Conservation (phyloP, 2,329 filamentous ascomycete species). For the Aspergillus sp. region DNA sequence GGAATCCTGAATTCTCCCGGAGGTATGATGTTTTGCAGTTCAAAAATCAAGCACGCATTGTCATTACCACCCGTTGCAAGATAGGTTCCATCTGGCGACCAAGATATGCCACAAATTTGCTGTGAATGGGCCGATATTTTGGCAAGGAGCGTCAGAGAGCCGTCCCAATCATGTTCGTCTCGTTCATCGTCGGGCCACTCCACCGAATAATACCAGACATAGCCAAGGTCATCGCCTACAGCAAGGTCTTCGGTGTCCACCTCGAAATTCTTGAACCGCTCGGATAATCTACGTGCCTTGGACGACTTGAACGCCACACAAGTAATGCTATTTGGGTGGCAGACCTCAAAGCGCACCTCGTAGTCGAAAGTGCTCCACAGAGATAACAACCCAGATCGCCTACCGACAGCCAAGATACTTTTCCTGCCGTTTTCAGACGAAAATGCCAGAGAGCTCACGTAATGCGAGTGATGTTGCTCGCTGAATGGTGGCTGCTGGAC, state of each 20-base stretch:
- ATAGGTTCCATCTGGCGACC: constrained; percentile 71
- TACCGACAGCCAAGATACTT: constrained; percentile 80
- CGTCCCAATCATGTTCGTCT: constrained; percentile 73
- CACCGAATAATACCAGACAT: constrained; percentile 82
- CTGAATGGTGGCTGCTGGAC: constrained; percentile 60
- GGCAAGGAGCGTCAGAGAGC: constrained; percentile 73
- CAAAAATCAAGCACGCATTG: constrained; percentile 81
- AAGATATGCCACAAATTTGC: constrained; percentile 90
- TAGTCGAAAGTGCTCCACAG: constrained; percentile 71
- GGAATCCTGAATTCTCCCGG: constrained; percentile 11
- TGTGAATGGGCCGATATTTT: constrained; percentile 77
- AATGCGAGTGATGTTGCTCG: constrained; percentile 50
- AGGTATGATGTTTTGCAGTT: constrained; percentile 57
- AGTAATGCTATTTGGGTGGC: constrained; percentile 70
- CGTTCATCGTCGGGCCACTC: constrained; percentile 69
- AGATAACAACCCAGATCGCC: constrained; percentile 72
- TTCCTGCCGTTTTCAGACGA: constrained; percentile 74
- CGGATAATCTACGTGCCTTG: constrained; percentile 50
- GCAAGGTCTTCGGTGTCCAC: constrained; percentile 79
- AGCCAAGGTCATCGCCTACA: constrained; percentile 79
- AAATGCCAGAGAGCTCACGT: constrained; percentile 84
- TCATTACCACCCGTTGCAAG: constrained; percentile 93
- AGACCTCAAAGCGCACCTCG: constrained; percentile 70
- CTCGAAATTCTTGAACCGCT: constrained; percentile 46
- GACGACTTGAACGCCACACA: constrained; percentile 79